Evolutionary conservation across 768 basidiomycete genomes (phyloP).

Genomic region (Paxillus rubicundulus): DNA sequence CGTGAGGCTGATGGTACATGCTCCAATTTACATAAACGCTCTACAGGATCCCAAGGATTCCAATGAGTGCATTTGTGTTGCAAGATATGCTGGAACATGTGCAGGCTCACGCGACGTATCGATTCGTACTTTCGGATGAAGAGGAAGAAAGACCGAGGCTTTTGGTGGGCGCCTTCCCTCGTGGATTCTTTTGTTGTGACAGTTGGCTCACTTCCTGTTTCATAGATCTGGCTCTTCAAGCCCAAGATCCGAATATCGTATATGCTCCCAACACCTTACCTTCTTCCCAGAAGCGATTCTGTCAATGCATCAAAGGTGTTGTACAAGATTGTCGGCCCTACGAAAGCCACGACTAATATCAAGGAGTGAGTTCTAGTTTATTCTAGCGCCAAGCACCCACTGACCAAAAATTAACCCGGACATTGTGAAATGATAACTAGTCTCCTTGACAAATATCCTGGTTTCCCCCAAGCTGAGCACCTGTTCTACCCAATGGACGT

Average conservation of each 20-base stretch:
- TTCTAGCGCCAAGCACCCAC: background rate
- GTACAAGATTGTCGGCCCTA: constrained; percentile 73
- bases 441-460: constrained; percentile 67
- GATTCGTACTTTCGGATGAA: constrained; percentile 86
- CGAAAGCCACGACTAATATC: constrained; percentile 46
- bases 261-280: constrained; percentile 49
- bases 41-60: constrained; percentile 41
- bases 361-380: constrained; percentile 17
- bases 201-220: background rate
- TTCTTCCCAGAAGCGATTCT: constrained; percentile 59
- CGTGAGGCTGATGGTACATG: background rate
- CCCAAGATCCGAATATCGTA: constrained; percentile 82
- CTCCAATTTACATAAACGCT: background rate
- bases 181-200: background rate
- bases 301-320: constrained; percentile 80
- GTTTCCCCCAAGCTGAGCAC: constrained; percentile 86
- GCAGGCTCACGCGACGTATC: constrained; percentile 89
- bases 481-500: constrained; percentile 79
- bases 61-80: constrained; percentile 85
- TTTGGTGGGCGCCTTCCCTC: constrained; percentile 50
- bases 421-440: constrained; percentile 27
- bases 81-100: constrained; percentile 91
- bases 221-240: constrained; percentile 93
- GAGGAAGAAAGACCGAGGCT: constrained; percentile 78
- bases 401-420: constrained; percentile 1